Percentiles rank a stretch among this genome's conserved stretches.
Evolutionary conservation across 768 basidiomycete genomes (phyloP).

Genomic region (Podaxis pistillaris): DNA sequence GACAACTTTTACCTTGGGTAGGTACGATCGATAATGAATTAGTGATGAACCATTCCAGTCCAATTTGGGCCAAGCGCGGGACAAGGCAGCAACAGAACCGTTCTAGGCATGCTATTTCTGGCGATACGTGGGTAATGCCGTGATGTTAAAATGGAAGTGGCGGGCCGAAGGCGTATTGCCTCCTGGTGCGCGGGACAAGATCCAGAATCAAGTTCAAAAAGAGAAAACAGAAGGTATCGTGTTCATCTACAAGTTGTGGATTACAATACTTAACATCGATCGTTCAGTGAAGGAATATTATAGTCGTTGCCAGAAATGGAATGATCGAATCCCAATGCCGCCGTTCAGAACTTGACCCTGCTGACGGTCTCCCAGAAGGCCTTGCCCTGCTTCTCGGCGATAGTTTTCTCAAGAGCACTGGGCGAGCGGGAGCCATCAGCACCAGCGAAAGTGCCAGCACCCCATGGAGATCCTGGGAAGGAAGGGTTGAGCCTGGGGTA

Average conservation of each 20-base stretch:
- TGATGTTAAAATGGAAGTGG: too few species aligned
- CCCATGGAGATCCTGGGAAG: conserved; percentile 66
- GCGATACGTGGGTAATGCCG: too few species aligned
- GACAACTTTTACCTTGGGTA: neutral
- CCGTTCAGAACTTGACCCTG: conserved; percentile 17
- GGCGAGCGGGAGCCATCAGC: conserved; percentile 47
- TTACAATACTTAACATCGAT: neutral
- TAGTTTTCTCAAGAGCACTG: conserved; percentile 44
- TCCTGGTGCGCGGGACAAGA: neutral
- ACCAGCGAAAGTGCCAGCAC: conserved; percentile 63
- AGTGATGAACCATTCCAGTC: too few species aligned
- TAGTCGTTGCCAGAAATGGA: neutral
- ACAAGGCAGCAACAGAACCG: too few species aligned
- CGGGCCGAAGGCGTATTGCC: neutral
- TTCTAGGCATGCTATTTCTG: too few species aligned
- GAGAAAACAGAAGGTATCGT: neutral
- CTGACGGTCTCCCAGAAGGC: conserved; percentile 46
- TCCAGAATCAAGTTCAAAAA: neutral
- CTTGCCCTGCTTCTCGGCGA: conserved; percentile 52
- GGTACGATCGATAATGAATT: too few species aligned
- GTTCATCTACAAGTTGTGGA: neutral
- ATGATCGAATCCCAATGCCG: neutral
- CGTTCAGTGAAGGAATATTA: neutral
- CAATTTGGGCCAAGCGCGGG: too few species aligned
- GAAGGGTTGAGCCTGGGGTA: conserved; percentile 12